These are phyloP conservation scores for Apiotrichum sp. DNA, from an alignment of 1,284 basidiomycete species.

Conservation along the genomic window DNA sequence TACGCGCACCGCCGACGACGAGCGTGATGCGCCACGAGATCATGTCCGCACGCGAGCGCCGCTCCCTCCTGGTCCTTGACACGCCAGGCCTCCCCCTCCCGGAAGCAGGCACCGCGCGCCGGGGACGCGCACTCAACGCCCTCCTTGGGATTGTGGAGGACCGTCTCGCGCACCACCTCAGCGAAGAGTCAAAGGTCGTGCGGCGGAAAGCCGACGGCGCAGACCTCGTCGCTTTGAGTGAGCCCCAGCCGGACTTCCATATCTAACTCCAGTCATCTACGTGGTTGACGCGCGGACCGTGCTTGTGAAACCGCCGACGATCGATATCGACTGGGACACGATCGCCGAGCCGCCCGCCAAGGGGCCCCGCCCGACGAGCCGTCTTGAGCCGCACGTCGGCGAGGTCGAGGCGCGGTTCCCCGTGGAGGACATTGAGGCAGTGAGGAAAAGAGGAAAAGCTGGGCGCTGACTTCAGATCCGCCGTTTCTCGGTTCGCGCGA, in stretches of 20 bases:
- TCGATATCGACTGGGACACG: constrained; percentile 19
- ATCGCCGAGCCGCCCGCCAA: constrained; percentile 10
- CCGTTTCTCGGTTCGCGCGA: constrained; percentile 27
- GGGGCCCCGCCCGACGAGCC: constrained; percentile 1
- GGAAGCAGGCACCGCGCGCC: not conserved
- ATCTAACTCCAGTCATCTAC: constrained; percentile 32
- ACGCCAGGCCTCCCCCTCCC: constrained; percentile 33
- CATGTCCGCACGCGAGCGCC: constrained; percentile 2
- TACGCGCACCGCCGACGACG: constrained; percentile 7
- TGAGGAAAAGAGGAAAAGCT: not conserved
- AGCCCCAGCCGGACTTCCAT: constrained; percentile 2
- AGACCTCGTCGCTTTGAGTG: constrained; percentile 38
- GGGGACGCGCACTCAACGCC: constrained; percentile 25
- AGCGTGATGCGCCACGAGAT: constrained; percentile 12
- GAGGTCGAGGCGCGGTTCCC: constrained; percentile 10
- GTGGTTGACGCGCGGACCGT: constrained; percentile 37
- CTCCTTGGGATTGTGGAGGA: constrained; percentile 37
- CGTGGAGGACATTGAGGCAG: constrained; percentile 19
- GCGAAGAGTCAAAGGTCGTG: constrained; percentile 39
- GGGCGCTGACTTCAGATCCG: constrained; percentile 26
- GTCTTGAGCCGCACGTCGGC: not conserved
- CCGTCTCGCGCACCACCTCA: constrained; percentile 30
- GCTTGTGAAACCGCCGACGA: constrained; percentile 11
- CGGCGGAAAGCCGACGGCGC: constrained; percentile 31
- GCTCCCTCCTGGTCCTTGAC: constrained; percentile 25